These are phyloP conservation scores for Aquilaria malaccensis DNA, from an alignment of 345 rosid genomes.

Conservation along the genomic window DNA sequence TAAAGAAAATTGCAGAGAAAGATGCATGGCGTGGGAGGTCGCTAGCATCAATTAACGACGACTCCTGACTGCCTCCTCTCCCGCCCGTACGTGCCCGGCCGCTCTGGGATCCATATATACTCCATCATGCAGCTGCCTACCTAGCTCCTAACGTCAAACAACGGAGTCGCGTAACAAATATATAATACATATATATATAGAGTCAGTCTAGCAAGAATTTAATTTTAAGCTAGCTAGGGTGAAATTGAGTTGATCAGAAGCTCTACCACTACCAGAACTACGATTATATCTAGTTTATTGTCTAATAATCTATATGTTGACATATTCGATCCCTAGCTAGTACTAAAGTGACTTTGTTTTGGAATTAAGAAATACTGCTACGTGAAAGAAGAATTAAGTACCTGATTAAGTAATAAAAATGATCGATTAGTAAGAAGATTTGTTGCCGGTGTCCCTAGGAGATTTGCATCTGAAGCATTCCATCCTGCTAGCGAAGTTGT, in stretches of 20 bases:
- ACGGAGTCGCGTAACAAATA: constrained; percentile 10
- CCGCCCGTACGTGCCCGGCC: constrained; percentile 11
- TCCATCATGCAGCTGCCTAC: not conserved
- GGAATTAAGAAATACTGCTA: not conserved
- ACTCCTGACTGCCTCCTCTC: constrained; percentile 8
- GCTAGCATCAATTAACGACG: not conserved
- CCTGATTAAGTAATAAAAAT: not conserved
- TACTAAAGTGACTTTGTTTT: too few species aligned
- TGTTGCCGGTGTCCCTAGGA: constrained; percentile 49
- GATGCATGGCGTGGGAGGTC: not conserved
- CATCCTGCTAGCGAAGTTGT: constrained; percentile 87
- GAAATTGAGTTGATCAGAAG: too few species aligned
- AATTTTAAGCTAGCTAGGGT: too few species aligned
- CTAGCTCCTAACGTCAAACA: not conserved
- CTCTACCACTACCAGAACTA: too few species aligned
- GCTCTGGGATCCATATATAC: constrained; percentile 2
- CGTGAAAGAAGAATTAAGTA: not conserved
- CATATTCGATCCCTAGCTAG: too few species aligned
- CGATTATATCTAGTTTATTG: too few species aligned
- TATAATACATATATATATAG: not conserved
- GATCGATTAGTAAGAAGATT: constrained; percentile 26
- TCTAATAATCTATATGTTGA: too few species aligned
- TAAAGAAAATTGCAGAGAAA: not conserved
- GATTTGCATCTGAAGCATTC: constrained; percentile 94
- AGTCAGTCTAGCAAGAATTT: too few species aligned